These are phyloP conservation scores for Arthrobotrys musiformis DNA, from an alignment of 2,329 filamentous ascomycete genomes.

Conservation along the genomic window DNA sequence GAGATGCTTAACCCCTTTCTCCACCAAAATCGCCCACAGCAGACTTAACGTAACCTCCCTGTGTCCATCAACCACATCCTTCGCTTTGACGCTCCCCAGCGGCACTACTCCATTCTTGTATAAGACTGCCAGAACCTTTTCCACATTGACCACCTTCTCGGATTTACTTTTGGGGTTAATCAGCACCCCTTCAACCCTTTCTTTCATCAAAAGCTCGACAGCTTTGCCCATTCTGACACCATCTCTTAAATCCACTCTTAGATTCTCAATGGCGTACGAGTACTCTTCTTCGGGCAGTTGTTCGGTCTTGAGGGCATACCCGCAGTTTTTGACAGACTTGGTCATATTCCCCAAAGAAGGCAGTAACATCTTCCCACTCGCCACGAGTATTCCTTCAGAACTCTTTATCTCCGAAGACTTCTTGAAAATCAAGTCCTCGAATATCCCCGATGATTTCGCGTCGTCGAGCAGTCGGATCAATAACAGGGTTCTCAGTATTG, in stretches of 20 bases:
- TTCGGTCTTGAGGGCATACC: conserved; percentile 68
- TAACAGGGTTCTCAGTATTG: conserved; percentile 65
- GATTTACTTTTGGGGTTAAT: conserved; percentile 29
- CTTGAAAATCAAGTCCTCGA: conserved; percentile 58
- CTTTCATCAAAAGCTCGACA: conserved; percentile 67
- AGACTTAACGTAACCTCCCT: conserved; percentile 73
- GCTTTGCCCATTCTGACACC: conserved; percentile 71
- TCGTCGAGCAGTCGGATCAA: conserved; percentile 71
- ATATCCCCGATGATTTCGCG: conserved; percentile 63
- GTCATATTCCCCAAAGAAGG: conserved; percentile 71
- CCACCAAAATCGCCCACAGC: conserved; percentile 71
- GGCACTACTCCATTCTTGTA: conserved; percentile 56
- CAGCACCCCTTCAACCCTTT: conserved; percentile 30
- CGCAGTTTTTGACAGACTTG: conserved; percentile 69
- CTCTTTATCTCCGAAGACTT: conserved; percentile 68
- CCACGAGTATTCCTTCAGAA: conserved; percentile 68
- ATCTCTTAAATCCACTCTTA: conserved; percentile 72
- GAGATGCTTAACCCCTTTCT: conserved; percentile 66
- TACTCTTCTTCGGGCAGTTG: conserved; percentile 72
- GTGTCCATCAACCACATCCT: conserved; percentile 73
- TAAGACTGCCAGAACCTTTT: conserved; percentile 5
- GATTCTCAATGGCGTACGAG: conserved; percentile 69
- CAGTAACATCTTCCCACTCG: conserved; percentile 68
- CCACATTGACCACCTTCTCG: conserved; percentile 37
- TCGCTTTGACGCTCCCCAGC: conserved; percentile 63